Conservation (phyloP, 1,284 basidiomycete genomes). For the Pyrrhoderma lamaoense region DNA sequence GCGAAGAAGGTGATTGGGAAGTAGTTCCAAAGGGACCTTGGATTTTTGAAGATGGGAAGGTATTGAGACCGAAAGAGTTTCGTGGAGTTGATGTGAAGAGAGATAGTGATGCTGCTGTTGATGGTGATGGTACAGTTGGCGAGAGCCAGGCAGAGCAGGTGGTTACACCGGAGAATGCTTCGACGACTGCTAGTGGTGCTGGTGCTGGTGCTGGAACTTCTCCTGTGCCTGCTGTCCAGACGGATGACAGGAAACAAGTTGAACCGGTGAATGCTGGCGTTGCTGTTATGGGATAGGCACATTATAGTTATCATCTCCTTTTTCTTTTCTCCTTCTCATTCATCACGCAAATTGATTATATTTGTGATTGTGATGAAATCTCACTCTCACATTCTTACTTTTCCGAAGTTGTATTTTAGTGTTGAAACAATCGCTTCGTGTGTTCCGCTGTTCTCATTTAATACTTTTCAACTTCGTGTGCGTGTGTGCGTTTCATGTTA, state of each 20-base stretch:
- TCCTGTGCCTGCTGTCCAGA: too few species aligned
- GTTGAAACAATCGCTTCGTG: too few species aligned
- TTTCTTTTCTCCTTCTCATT: not conserved
- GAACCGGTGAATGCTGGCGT: not conserved
- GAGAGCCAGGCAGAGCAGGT: not conserved
- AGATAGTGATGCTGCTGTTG: not conserved
- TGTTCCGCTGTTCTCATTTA: too few species aligned
- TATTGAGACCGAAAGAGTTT: constrained; percentile 20
- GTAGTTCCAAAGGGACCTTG: constrained; percentile 46
- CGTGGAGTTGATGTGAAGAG: constrained; percentile 2
- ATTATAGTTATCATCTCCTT: not conserved
- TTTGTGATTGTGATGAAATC: too few species aligned
- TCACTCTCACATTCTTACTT: too few species aligned
- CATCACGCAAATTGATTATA: not conserved
- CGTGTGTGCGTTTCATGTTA: too few species aligned
- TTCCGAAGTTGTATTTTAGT: too few species aligned
- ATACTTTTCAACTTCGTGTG: too few species aligned
- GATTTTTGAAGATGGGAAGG: constrained; percentile 40
- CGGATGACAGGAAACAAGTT: too few species aligned
- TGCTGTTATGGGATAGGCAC: not conserved
- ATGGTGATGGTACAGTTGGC: not conserved
- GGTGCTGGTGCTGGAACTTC: not conserved
- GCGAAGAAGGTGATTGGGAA: constrained; percentile 34
- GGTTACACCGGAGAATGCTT: not conserved
- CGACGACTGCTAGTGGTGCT: not conserved